Evolutionary conservation across 2,329 filamentous ascomycete genomes (phyloP).

Genomic region (Fusarium nelsonii): DNA sequence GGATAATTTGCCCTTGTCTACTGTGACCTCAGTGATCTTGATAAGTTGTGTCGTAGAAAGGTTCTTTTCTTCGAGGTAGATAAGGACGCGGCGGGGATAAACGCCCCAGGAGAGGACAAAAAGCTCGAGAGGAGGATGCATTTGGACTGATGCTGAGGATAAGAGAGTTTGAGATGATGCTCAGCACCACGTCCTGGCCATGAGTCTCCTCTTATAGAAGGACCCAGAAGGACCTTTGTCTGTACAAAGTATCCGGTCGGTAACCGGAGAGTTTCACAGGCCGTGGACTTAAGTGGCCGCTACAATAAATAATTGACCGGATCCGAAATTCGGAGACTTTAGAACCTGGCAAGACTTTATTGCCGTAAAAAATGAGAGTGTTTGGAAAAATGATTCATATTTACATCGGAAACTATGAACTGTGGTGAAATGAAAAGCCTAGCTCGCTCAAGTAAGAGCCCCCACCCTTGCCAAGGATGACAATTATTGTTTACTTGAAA

Average conservation of each 20-base stretch:
- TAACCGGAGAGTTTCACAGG: not conserved
- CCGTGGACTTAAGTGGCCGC: not conserved
- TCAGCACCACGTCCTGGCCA: rapidly evolving
- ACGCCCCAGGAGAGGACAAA: slow-evolving; percentile 34
- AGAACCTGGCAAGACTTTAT: not conserved
- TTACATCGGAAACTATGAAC: not conserved
- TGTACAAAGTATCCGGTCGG: not conserved
- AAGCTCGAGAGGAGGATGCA: slow-evolving; percentile 27
- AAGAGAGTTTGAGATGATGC: not conserved
- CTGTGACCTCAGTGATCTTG: slow-evolving; percentile 7
- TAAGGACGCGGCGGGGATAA: slow-evolving; percentile 25
- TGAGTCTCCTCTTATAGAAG: not conserved
- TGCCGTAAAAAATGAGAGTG: rapidly evolving
- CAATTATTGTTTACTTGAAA: not conserved
- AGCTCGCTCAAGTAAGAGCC: too few species aligned
- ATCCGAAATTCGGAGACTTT: not conserved
- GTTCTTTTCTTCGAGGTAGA: slow-evolving; percentile 31
- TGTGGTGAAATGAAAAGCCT: not conserved
- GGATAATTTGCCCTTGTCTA: not conserved
- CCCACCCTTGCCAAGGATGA: rapidly evolving
- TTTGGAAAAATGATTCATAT: not conserved
- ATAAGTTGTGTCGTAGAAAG: slow-evolving; percentile 16
- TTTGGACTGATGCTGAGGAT: rapidly evolving
- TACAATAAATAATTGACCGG: not conserved
- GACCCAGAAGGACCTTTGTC: not conserved